These are phyloP conservation scores for Leccinum rimulosum DNA, from an alignment of 768 basidiomycete species.

Conservation along the genomic window DNA sequence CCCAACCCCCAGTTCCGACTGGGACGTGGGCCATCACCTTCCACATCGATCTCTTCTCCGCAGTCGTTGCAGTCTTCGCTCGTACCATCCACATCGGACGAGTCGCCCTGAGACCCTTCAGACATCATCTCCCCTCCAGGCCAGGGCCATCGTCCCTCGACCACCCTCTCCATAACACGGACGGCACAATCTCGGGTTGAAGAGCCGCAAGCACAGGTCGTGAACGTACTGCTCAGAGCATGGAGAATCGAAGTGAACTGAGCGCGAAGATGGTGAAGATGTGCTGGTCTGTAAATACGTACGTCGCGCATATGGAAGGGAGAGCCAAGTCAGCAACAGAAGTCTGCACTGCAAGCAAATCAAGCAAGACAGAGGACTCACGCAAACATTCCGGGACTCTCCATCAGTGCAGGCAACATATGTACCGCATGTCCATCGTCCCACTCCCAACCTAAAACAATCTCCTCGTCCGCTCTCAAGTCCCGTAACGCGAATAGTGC, in stretches of 20 bases:
- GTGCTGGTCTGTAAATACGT: constrained; percentile 38
- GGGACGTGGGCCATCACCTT: constrained; percentile 18
- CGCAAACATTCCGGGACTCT: constrained; percentile 56
- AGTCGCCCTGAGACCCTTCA: constrained; percentile 21
- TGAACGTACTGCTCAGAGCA: constrained; percentile 65
- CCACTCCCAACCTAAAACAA: constrained; percentile 95
- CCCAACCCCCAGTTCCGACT: constrained; percentile 20
- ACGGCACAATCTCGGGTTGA: constrained; percentile 61
- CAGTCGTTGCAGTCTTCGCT: constrained; percentile 19
- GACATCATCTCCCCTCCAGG: constrained; percentile 28
- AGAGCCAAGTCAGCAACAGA: constrained; percentile 11
- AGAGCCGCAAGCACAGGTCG: constrained; percentile 71
- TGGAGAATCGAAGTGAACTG: constrained; percentile 73
- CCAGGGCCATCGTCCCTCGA: constrained; percentile 40
- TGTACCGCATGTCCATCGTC: constrained; percentile 89
- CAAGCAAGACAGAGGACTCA: constrained; percentile 35
- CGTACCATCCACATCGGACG: constrained; percentile 11
- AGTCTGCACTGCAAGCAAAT: neutral
- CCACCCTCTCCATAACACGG: constrained; percentile 62
- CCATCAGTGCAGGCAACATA: constrained; percentile 63
- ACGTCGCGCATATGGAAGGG: neutral
- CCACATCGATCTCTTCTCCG: constrained; percentile 21
- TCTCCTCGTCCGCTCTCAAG: constrained; percentile 76
- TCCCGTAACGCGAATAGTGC: constrained; percentile 79
- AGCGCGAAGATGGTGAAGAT: constrained; percentile 51